Base-by-base conservation (phyloP, 2,329 filamentous ascomycete genomes). In the Colletotrichum sp. region DNA sequence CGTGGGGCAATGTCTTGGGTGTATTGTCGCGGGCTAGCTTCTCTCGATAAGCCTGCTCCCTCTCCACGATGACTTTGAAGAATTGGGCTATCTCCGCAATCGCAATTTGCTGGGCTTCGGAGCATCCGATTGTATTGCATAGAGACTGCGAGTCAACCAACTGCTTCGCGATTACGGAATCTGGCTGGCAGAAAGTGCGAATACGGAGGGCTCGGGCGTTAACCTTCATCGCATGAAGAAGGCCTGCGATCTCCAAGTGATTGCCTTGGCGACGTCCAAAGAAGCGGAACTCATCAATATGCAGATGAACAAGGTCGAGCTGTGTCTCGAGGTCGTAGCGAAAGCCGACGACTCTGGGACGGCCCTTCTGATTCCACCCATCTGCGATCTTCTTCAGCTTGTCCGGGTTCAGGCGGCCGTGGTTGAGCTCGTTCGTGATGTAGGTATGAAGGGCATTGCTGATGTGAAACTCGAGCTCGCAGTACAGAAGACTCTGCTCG, bases 251-350 rank as follows among this genome's bases (percentile, higher is more conserved):
- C 74, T 88, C 86, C 4, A 84, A 79, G 0, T 83, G 81, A 64
- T 87, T 84, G 30, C 84, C 84, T 71, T 89, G 86, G 12, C 85
- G 83, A 4, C 85, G 85, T 36, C 89, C 89, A 79, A 89, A 88
- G 82, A 92, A 92, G 39, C 86, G 86, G 79, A 92, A 92, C 26
- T 89, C 86, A 12, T 87, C 81, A 32, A 87, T 80, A 77, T 92
- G 90, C 10, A 89, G 80, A 18, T 81, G 80, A 26, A 92, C 81
- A 13, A 92, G 86, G 13, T 91, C 89, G n/a, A 92, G 80, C 82
- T 92, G 91, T 1, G 90, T 92, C 83, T 92, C 90, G 4, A 92
- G 81, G 75, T 92, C 90, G 80, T 90, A 92, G 22, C 90, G 89
- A 81, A 92, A 92, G 15, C 89, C 88, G 26, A 90, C 82, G 10